phyloP scores from a whole-genome alignment of 257 asterid species.

The Verbena officinalis region DNA sequence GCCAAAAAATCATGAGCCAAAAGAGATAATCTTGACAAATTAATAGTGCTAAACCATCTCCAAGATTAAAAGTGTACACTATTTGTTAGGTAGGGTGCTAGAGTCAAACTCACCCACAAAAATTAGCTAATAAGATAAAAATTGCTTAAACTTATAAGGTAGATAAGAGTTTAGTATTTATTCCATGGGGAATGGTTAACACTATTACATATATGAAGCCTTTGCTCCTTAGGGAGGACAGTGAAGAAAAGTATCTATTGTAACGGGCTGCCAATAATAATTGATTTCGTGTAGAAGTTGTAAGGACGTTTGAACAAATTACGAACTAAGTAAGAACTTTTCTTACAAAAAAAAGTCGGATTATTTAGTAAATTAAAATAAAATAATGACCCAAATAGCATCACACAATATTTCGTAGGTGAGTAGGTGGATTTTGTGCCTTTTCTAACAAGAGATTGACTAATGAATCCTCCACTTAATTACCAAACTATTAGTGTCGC shows the following conservation, averaged over 20 bases:
- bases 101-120: no score
- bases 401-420: conserved; percentile 39
- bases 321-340: conserved; percentile 27
- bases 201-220: no score
- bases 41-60: no score
- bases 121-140: no score
- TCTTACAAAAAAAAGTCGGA: conserved; percentile 18
- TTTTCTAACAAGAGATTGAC: conserved; percentile 74
- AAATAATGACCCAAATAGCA: conserved; percentile 8
- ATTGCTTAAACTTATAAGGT: no score
- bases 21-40: no score
- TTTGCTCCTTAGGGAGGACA: conserved; percentile 19
- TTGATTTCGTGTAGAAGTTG: conserved; percentile 28
- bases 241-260: conserved; percentile 20
- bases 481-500: conserved; percentile 31
- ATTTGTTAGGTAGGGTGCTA: no score
- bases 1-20: no score
- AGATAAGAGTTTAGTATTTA: no score
- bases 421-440: conserved; percentile 55
- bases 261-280: neutral
- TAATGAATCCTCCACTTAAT: conserved; percentile 27
- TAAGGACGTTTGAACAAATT: conserved; percentile 30
- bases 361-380: neutral
- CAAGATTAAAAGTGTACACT: no score
- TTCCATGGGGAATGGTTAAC: no score